These are phyloP conservation scores for Diaporthe helianthi DNA, from an alignment of 2,329 filamentous ascomycete species.

Conservation along the genomic window DNA sequence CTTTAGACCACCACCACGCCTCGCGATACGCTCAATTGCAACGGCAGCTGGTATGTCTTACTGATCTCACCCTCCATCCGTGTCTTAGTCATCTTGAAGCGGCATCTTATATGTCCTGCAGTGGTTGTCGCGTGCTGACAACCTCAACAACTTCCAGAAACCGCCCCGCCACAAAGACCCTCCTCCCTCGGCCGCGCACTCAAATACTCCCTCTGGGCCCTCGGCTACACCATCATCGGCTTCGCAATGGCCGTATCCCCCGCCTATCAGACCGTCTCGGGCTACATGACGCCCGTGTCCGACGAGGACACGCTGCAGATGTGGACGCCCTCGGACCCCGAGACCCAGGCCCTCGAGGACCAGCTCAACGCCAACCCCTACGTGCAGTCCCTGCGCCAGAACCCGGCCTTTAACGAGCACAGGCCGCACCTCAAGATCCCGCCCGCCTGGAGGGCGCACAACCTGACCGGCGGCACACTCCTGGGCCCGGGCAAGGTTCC, in stretches of 20 bases:
- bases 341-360: constrained; percentile 68
- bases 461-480: constrained; percentile 82
- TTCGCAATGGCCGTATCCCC: constrained; percentile 65
- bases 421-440: constrained; percentile 91
- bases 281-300: constrained; percentile 58
- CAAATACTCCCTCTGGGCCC: constrained; percentile 53
- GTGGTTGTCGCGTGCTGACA: not conserved
- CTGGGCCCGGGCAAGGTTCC: constrained; percentile 76
- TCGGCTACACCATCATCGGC: constrained; percentile 57
- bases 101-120: not conserved
- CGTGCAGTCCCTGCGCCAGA: constrained; percentile 70
- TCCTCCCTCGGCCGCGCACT: constrained; percentile 54
- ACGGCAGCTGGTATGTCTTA: constrained; percentile 36
- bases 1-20: constrained; percentile 10
- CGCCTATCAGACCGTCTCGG: constrained; percentile 55
- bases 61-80: not conserved
- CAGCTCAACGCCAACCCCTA: constrained; percentile 79
- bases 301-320: constrained; percentile 77
- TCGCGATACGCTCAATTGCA: constrained; percentile 31
- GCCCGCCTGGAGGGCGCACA: constrained; percentile 70
- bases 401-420: constrained; percentile 74
- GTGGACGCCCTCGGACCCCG: constrained; percentile 65
- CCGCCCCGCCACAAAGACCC: constrained; percentile 39
- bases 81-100: not conserved
- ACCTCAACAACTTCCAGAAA: constrained; percentile 30